phyloP scores from a whole-genome alignment of 2,329 filamentous ascomycete genomes.

The Colletotrichum eremochloae region DNA sequence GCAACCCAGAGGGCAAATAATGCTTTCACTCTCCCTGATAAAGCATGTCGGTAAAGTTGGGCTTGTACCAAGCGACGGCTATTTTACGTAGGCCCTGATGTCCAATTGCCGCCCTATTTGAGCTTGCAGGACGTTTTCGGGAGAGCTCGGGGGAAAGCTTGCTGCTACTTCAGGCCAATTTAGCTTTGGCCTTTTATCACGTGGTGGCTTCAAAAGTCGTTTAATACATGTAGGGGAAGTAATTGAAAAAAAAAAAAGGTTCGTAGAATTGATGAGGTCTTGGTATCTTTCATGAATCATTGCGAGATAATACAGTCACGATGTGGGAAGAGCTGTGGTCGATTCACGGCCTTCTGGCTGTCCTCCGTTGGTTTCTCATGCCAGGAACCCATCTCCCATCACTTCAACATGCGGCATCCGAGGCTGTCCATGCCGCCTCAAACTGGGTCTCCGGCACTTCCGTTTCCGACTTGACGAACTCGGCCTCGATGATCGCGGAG shows the following conservation, averaged over 20 bases:
- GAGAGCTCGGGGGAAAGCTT: constrained; percentile 24
- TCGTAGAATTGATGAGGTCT: not conserved
- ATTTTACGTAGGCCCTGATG: constrained; percentile 21
- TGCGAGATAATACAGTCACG: constrained; percentile 1
- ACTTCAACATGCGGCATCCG: constrained; percentile 24
- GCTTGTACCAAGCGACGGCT: not conserved
- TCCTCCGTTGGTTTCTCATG: constrained; percentile 40
- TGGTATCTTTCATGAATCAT: not conserved
- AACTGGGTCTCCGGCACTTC: constrained; percentile 25
- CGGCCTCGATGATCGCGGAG: constrained; percentile 13
- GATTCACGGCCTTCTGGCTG: constrained; percentile 31
- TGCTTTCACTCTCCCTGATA: not conserved
- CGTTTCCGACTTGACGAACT: constrained; percentile 21
- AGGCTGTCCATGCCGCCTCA: constrained; percentile 21
- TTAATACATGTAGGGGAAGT: constrained; percentile 2
- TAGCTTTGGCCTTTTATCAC: constrained; percentile 37
- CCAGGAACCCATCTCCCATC: constrained; percentile 34
- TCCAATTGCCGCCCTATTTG: constrained; percentile 14
- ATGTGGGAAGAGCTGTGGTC: constrained; percentile 41
- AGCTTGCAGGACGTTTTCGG: constrained; percentile 22
- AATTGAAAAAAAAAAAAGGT: not conserved
- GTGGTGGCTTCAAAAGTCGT: constrained; percentile 19
- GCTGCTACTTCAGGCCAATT: constrained; percentile 31
- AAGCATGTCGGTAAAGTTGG: constrained; percentile 2
- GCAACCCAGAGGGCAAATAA: not conserved